Base-by-base conservation (phyloP, 2,329 filamentous ascomycete species). In the Fusarium sp. region DNA sequence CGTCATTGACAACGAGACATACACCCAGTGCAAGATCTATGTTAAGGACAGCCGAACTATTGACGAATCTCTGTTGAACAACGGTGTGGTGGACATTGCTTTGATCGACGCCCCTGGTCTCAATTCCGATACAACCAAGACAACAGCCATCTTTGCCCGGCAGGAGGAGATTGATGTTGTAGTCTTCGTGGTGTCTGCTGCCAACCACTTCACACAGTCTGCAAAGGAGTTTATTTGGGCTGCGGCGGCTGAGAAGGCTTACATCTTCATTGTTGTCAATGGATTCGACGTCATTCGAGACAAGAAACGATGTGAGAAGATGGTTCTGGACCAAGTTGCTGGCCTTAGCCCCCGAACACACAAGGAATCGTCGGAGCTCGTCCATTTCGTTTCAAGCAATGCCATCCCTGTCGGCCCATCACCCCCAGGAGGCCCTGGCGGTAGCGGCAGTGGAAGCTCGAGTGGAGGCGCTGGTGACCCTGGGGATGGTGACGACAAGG, bases 81-180 rank as follows among this genome's bases (percentile, higher is more conserved):
- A 99, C 73, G 96, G 96, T 13, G 94, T 98, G 2, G 96, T 99
- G 44, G 96, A 99, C 77, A 99, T 99, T 78, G 94, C 96, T 1
- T 86, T 99, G 56, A 99, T 99, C 71, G 96, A 99, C 80, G 96
- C 96, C 0, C 96, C 96, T 3, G 96, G 96, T 30, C 85, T 99
- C 56, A 99, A 99, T 81, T 94, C 93, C 24, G 95, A 99, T 79
- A 98, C 95, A 2, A 90, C 97, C 47, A 97, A 98, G 83, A 99
- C 96, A 0, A 99, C 96, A 2, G 96, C 96, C 22, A 92, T 99
- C 9, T 99, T 99, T 79, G 96, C 96, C 25, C 88, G 96, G 61
- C 96, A 99, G 78, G 96, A 99, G 79, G 96, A 99, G 81, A 99
- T 99, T 69, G 96, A 99, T 75, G 96, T 99, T 0, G 96, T 99